Base-by-base conservation (phyloP, 1,139 yeast genomes). In the Hyphopichia pseudoburtonii region DNA sequence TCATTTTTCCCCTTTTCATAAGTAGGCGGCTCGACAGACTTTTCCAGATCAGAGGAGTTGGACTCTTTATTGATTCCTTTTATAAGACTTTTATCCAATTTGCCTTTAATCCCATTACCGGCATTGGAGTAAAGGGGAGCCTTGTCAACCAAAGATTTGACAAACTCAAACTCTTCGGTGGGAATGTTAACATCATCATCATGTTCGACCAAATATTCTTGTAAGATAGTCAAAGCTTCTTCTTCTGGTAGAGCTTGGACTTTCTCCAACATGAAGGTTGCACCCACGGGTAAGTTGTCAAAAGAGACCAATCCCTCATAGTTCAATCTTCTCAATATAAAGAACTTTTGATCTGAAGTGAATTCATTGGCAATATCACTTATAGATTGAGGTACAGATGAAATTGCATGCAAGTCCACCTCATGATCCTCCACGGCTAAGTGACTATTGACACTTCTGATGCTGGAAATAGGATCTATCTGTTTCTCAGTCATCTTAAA, bases 231-330 rank as follows among this genome's bases (percentile, higher is more conserved):
- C 5, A 60, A 26, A n/a, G 65, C 52, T 33, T 62, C 66, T 4
- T 42, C 44, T 9, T 43, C 44, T 1, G 47, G 9, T 36, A 62
- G 39, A 16, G 37, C 33, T 40, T 55, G 59, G 29, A 61, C 52
- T 36, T 62, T 60, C 39, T 60, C 64, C 37, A 63, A 48, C 54
- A 62, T 56, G 42, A 60, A 58, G 4, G 59, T 40, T 4, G 57
- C 64, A 9, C 45, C 41, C 8, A 52, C 46, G 1, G 66, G 67
- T 28, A 62, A 48, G 18, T 60, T 51, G 10, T 60, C 62, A 34
- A 55, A 50, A 11, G 48, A 32, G 3, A 45, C 34, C 42, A 61
- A 59, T 24, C 59, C 57, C 25, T 56, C 64, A 35, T 50, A 54
- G 40, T 54, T 55, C 36, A 63, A 50, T 36, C 66, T 51, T 34